Base-by-base conservation (phyloP, 176 grass and related monocot species). In the Otatea glauca region DNA sequence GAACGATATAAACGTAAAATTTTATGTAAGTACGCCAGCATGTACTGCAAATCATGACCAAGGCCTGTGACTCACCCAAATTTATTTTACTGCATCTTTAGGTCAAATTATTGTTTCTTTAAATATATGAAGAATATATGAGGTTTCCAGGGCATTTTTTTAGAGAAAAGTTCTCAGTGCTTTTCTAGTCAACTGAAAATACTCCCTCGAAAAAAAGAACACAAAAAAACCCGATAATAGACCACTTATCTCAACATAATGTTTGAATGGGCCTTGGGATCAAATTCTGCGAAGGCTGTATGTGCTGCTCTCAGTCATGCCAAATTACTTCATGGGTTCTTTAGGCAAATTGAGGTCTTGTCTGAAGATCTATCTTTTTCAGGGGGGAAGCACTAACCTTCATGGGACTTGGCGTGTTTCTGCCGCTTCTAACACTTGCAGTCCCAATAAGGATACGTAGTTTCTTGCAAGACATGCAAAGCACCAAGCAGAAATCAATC, bases 401-500 rank as follows among this genome's bases (percentile, higher is more conserved):
- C 55, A 9, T 58, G 20, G 55, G 8, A 58, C 20, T 3, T n/a
- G 55, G n/a, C 21, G 55, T 10, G 55, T 9, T 10, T 59, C 55
- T 59, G 55, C 55, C 55, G 55, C 55, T 21, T 59, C 21, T 23
- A 59, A 23, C 55, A 4, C 35, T 37, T 37, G 35, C 35, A 37
- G 35, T 2, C 35, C 35, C 3, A 37, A 37, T 37, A 4, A 2
- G 3, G 35, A 8, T 43, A 10, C 6, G 16, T 53, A 13, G 70
- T 83, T 62, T 83, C 56, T 74, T 74, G 42, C 81, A 75, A 65
- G 44, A 0, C 45, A 75, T 75, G 32, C 59, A 9, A 53, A 51
- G 18, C 55, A 58, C 4, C 42, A 37, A 16, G 29, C 10, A 25
- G 59, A 41, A 23, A 48, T 9, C 58, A 48, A 49, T 17, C 18